These are phyloP conservation scores for Gypsophila paniculata DNA, from an alignment of 179 eudicot species.

Conservation along the genomic window DNA sequence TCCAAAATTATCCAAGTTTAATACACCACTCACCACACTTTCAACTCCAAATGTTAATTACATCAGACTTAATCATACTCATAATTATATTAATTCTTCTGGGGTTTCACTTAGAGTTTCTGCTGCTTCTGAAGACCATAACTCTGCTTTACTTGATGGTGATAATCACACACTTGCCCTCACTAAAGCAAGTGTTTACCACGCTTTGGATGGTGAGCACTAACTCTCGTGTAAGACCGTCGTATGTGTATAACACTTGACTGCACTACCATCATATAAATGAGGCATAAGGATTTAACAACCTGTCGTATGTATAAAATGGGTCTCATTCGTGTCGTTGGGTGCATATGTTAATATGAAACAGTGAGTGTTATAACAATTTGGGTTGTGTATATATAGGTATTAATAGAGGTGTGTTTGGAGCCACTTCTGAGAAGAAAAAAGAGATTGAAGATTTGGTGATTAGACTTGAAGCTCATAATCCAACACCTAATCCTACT, in stretches of 20 bases:
- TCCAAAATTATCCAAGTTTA: slow-evolving; percentile 28
- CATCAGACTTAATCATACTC: slow-evolving; percentile 12
- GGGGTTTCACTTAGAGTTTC: slow-evolving; percentile 37
- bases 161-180: slow-evolving; percentile 33
- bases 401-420: slow-evolving; percentile 81
- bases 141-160: slow-evolving; percentile 29
- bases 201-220: slow-evolving; percentile 51
- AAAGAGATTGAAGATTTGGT: slow-evolving; percentile 60
- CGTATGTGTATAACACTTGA: too few relatives aligned
- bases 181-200: slow-evolving; percentile 45
- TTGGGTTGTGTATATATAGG: slow-evolving; percentile 41
- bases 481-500: slow-evolving; percentile 68
- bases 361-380: too few relatives aligned
- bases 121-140: slow-evolving; percentile 37
- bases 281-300: too few relatives aligned
- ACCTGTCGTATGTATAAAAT: too few relatives aligned
- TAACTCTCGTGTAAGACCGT: too few relatives aligned
- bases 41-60: slow-evolving; percentile 20
- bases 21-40: slow-evolving; percentile 27
- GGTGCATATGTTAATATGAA: background rate
- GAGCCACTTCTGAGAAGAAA: slow-evolving; percentile 61
- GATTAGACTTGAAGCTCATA: slow-evolving; percentile 56
- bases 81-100: slow-evolving; percentile 24
- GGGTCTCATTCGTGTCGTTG: too few relatives aligned
- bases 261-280: too few relatives aligned